phyloP scores from a whole-genome alignment of 129 eudicot species.

The Flaveria linearis region DNA sequence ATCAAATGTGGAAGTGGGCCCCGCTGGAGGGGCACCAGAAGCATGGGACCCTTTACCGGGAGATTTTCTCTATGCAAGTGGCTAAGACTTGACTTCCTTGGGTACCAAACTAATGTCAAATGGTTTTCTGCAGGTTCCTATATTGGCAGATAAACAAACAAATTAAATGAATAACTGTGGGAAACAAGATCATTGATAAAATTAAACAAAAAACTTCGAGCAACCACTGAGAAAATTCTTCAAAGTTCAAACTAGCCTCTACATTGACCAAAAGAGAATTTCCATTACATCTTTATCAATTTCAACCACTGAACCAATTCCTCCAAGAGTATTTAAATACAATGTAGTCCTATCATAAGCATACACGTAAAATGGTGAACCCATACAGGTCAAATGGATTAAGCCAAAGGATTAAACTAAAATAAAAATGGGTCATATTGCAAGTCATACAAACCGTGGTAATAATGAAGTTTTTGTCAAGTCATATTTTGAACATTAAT shows the following conservation, averaged over 20 bases:
- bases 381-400: background rate
- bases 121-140: conserved; percentile 72
- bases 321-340: conserved; percentile 81
- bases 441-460: background rate
- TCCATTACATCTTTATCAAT: conserved; percentile 81
- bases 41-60: conserved; percentile 74
- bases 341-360: conserved; percentile 97
- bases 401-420: background rate
- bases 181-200: background rate
- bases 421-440: background rate
- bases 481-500: background rate
- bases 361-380: conserved; percentile 35
- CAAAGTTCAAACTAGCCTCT: conserved; percentile 67
- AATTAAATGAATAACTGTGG: conserved; percentile 2
- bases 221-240: conserved; percentile 62
- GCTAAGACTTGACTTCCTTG: conserved; percentile 77
- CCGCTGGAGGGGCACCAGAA: conserved; percentile 62
- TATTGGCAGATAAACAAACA: conserved; percentile 24
- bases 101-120: conserved; percentile 49
- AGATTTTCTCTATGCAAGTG: conserved; percentile 75
- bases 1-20: conserved; percentile 64
- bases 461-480: background rate
- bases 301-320: conserved; percentile 87
- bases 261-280: conserved; percentile 81
- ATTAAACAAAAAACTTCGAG: background rate